Evolutionary conservation across 2,329 filamentous ascomycete genomes (phyloP).

Genomic region (Aspergillus ochraceus): DNA sequence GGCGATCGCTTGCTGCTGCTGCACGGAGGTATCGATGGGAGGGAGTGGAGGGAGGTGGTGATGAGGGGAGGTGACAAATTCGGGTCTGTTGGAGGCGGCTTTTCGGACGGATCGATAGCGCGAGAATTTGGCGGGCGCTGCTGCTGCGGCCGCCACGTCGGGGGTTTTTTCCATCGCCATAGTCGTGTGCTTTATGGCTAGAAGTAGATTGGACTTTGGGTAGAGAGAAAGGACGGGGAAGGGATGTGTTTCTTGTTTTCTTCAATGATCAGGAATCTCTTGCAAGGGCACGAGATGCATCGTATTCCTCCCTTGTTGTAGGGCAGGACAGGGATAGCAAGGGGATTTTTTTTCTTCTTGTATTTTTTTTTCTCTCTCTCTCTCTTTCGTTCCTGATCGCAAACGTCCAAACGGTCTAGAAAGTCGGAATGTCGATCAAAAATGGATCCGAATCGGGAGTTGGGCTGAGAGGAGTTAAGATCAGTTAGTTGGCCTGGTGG

Average conservation of each 20-base stretch:
- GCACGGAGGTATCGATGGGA: not conserved
- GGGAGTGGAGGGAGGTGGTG: not conserved
- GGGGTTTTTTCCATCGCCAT: slow-evolving; percentile 24
- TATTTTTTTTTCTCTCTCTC: too few relatives aligned
- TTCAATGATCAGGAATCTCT: not conserved
- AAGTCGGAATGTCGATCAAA: not conserved
- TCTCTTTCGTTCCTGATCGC: not conserved
- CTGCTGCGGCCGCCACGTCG: slow-evolving; percentile 11
- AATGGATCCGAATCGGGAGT: not conserved
- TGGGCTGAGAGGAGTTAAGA: not conserved
- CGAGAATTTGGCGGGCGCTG: slow-evolving; percentile 49
- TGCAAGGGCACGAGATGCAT: not conserved
- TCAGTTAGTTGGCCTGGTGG: not conserved
- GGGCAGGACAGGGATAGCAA: not conserved
- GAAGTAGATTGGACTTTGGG: not conserved
- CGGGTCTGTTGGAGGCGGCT: slow-evolving; percentile 36
- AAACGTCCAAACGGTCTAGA: not conserved
- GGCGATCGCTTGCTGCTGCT: not conserved
- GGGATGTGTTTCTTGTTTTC: not conserved
- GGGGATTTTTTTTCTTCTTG: too few relatives aligned
- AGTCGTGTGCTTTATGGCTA: not conserved
- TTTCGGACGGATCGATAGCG: slow-evolving; percentile 60
- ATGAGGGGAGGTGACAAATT: slow-evolving; percentile 14
- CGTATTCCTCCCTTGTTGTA: not conserved
- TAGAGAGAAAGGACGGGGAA: too few relatives aligned